Evolutionary conservation across 2,329 filamentous ascomycete genomes (phyloP).

Genomic region (Nannizziopsis barbatae): DNA sequence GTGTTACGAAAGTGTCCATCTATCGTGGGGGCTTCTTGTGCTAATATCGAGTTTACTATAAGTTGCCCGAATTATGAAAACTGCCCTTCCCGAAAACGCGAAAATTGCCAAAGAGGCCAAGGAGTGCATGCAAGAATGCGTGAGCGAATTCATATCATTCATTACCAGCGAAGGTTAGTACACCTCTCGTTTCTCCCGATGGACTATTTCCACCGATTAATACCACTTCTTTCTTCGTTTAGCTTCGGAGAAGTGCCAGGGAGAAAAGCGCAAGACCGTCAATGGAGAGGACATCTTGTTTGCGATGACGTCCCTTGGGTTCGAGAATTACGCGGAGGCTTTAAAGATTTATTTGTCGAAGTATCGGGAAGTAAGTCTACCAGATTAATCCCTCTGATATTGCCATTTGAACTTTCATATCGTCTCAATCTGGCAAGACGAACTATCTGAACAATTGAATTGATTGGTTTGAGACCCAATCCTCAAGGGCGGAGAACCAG

Average conservation of each 20-base stretch:
- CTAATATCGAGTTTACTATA: conserved; percentile 86
- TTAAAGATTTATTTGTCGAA: conserved; percentile 96
- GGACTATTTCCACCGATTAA: not conserved
- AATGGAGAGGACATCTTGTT: conserved; percentile 98
- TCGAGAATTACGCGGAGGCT: conserved; percentile 97
- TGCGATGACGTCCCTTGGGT: conserved; percentile 96
- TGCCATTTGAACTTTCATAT: conserved; percentile 24
- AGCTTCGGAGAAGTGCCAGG: conserved; percentile 99
- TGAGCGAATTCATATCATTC: conserved; percentile 99
- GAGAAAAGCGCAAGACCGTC: conserved; percentile 98
- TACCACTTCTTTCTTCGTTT: conserved; percentile 14
- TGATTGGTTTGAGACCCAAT: conserved; percentile 60
- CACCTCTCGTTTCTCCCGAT: not conserved
- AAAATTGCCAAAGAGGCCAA: conserved; percentile 99
- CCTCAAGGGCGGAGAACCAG: conserved; percentile 57
- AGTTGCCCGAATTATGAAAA: conserved; percentile 99
- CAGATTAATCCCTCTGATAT: conserved; percentile 16
- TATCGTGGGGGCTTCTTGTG: conserved; percentile 43
- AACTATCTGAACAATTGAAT: conserved; percentile 40
- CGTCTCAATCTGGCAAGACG: conserved; percentile 29
- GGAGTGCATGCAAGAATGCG: conserved; percentile 99
- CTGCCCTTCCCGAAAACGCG: conserved; percentile 90
- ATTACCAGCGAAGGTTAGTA: conserved; percentile 92
- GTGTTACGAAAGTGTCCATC: not conserved
- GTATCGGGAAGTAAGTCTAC: conserved; percentile 79